Percentiles rank a stretch among this genome's conserved stretches.
Conservation (phyloP, 129 eudicot genomes). For the Helianthus tuberosus region DNA sequence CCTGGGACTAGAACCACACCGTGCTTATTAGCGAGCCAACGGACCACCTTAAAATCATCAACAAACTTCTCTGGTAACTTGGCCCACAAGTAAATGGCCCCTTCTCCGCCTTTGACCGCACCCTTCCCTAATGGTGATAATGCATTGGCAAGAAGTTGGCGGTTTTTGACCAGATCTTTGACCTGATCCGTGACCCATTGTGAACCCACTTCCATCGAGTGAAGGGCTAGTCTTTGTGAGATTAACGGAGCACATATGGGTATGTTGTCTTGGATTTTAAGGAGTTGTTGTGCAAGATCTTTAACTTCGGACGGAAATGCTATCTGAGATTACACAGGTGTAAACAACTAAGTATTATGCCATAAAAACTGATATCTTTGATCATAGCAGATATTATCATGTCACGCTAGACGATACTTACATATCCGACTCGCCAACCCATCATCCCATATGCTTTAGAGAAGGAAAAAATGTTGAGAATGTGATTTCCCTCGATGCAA, state of each 20-base stretch:
- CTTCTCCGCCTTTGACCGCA: conserved; percentile 95
- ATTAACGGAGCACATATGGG: conserved; percentile 96
- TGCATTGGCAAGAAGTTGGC: conserved; percentile 64
- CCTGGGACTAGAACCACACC: conserved; percentile 75
- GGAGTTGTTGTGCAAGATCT: conserved; percentile 68
- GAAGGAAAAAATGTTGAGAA: conserved; percentile 92
- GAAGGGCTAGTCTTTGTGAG: conserved; percentile 78
- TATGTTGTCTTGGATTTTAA: conserved; percentile 96
- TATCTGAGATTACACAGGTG: conserved; percentile 53
- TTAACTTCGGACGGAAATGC: conserved; percentile 91
- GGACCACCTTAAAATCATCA: conserved; percentile 78
- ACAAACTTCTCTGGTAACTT: conserved; percentile 63
- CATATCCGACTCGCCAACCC: conserved; percentile 99
- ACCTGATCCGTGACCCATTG: conserved; percentile 88
- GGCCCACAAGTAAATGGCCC: conserved; percentile 96
- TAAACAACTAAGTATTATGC: not conserved
- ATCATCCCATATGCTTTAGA: conserved; percentile 99
- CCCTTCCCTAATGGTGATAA: conserved; percentile 75
- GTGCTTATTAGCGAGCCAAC: conserved; percentile 88
- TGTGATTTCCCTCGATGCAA: conserved; percentile 84
- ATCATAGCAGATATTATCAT: not conserved
- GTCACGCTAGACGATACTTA: conserved; percentile 49
- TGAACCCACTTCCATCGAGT: conserved; percentile 75
- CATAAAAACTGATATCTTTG: not conserved
- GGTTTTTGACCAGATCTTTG: conserved; percentile 69